A percentile compares a stretch with the other conserved stretches of the same genome.
These are phyloP conservation scores for Limnomonas spitsbergensis DNA, from an alignment of 139 green algal genomes.

Conservation along the genomic window DNA sequence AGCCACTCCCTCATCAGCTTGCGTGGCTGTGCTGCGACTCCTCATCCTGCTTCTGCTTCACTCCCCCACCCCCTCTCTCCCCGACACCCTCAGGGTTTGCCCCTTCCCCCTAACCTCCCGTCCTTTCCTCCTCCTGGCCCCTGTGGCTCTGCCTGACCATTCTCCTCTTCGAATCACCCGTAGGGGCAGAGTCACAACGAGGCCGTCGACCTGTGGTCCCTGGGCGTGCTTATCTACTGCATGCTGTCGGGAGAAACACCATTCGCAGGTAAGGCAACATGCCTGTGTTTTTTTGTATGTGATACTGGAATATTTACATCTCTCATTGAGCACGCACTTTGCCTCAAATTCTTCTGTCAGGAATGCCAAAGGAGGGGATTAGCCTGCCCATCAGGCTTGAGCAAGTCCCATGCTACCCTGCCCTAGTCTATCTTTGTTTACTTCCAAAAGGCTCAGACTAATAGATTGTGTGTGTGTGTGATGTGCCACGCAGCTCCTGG, in stretches of 20 bases:
- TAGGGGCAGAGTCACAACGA: constrained; percentile 10
- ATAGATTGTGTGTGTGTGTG: too few relatives aligned
- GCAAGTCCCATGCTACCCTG: background rate
- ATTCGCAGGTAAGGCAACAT: constrained; percentile 31
- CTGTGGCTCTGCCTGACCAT: too few relatives aligned
- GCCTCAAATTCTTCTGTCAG: background rate
- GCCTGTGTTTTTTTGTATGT: background rate
- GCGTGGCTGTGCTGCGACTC: too few relatives aligned
- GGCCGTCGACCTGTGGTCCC: constrained; percentile 63
- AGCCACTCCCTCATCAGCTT: too few relatives aligned
- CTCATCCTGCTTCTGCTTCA: too few relatives aligned
- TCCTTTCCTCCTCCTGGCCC: too few relatives aligned
- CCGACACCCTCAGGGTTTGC: too few relatives aligned
- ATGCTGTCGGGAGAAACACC: constrained; percentile 56
- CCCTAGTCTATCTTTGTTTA: background rate
- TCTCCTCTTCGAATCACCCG: too few relatives aligned
- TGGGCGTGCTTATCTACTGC: constrained; percentile 70
- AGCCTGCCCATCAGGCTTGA: background rate
- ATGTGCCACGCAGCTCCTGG: constrained; percentile 29
- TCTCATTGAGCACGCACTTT: background rate
- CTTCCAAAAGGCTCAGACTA: too few relatives aligned
- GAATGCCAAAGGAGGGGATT: background rate
- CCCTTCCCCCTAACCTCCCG: too few relatives aligned
- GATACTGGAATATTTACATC: background rate
- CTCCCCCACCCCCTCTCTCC: too few relatives aligned